Conservation (phyloP, 305 asterid species). For the Petunia hybrid region DNA sequence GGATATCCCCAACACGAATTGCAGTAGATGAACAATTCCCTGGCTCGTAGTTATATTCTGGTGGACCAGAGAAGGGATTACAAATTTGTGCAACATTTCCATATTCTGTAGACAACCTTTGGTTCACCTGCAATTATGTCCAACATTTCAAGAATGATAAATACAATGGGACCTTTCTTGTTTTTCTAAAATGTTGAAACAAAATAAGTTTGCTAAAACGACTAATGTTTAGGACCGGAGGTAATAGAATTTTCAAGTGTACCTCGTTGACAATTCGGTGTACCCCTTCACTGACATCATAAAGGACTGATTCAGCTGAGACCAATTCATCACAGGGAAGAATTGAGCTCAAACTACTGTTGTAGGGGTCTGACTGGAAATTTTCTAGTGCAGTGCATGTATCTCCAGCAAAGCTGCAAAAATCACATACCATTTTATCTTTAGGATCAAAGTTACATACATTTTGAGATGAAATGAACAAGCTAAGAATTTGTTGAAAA, state of each 20-base stretch:
- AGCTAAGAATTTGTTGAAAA: neutral
- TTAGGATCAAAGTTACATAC: neutral
- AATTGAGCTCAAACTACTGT: conserved; percentile 84
- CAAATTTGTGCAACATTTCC: conserved; percentile 73
- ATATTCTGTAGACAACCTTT: conserved; percentile 59
- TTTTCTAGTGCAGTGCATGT: conserved; percentile 78
- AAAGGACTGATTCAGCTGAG: conserved; percentile 64
- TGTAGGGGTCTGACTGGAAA: conserved; percentile 76
- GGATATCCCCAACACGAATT: conserved; percentile 68
- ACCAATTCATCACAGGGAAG: conserved; percentile 83
- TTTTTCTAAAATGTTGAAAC: neutral
- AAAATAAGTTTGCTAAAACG: too few relatives aligned
- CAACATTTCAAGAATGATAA: neutral
- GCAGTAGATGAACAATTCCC: conserved; percentile 57
- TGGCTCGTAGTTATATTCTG: conserved; percentile 63
- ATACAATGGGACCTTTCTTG: neutral
- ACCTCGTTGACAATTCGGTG: conserved; percentile 67
- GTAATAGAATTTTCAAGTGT: conserved; percentile 10
- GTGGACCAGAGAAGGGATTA: conserved; percentile 88
- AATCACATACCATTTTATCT: neutral
- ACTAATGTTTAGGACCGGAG: too few relatives aligned
- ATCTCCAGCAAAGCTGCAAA: conserved; percentile 72
- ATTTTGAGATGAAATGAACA: neutral
- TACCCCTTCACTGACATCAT: conserved; percentile 62
- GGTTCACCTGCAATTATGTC: conserved; percentile 62